Conservation (phyloP, 495 filamentous ascomycete genomes). For the Letharia lupina region DNA sequence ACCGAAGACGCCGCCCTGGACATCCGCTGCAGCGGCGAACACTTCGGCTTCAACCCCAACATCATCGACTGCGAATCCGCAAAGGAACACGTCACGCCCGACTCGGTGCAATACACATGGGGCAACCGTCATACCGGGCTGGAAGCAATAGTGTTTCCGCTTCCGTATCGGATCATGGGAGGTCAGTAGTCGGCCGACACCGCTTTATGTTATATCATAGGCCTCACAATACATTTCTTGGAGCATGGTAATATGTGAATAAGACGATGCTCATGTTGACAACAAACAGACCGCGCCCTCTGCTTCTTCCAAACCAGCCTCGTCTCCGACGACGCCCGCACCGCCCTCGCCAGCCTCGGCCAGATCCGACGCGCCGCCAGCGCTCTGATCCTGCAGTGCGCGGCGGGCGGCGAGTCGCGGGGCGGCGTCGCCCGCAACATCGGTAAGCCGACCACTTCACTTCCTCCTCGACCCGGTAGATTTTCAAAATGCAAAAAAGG, state of each 20-base stretch:
- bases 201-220: no score
- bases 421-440: background rate
- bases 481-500: background rate
- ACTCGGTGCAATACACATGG: background rate
- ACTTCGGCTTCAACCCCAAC: slow-evolving; percentile 6
- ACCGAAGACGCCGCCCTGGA: background rate
- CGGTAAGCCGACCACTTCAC: background rate
- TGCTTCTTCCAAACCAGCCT: slow-evolving; percentile 8
- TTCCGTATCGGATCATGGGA: slow-evolving; percentile 13
- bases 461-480: no score
- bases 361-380: background rate
- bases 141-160: background rate
- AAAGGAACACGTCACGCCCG: background rate
- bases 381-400: slow-evolving; percentile 6
- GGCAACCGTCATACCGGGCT: background rate
- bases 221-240: no score
- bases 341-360: background rate
- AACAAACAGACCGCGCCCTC: background rate
- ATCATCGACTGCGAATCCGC: slow-evolving; percentile 7
- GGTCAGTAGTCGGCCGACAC: background rate
- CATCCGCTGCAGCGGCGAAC: slow-evolving; percentile 3
- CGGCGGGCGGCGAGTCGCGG: background rate
- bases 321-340: background rate
- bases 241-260: no score
- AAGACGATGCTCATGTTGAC: no score